Percentiles rank a stretch among this genome's conserved stretches.
Conservation (phyloP, 345 rosid genomes). For the Dovyalis caffra region DNA sequence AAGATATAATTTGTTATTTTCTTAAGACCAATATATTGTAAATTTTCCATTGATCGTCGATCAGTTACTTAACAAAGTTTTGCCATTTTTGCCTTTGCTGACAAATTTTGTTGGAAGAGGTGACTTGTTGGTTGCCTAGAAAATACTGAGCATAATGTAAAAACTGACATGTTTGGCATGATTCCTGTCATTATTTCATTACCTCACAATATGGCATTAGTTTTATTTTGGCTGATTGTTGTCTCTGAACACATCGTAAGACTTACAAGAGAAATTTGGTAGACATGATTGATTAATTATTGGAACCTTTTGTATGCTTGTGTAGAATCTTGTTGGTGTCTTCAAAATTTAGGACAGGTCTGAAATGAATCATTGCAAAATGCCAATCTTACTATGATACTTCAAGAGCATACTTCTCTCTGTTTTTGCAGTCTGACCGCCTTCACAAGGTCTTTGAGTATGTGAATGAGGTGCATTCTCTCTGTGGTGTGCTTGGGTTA, state of each 20-base stretch:
- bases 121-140: neutral
- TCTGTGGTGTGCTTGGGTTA: slow-evolving; percentile 80
- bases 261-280: neutral
- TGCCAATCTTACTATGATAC: neutral
- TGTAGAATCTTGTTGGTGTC: neutral
- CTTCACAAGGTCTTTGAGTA: slow-evolving; percentile 69
- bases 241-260: neutral
- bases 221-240: neutral
- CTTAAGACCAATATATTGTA: too few species aligned
- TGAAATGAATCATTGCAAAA: neutral
- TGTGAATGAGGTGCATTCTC: slow-evolving; percentile 79
- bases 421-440: slow-evolving; percentile 79
- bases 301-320: neutral
- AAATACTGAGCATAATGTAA: neutral
- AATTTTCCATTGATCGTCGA: too few species aligned
- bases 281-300: neutral
- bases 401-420: neutral
- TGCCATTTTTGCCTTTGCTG: neutral
- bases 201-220: neutral
- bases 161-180: neutral
- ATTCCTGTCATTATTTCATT: neutral
- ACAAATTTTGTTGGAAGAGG: neutral
- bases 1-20: too few species aligned
- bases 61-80: too few species aligned
- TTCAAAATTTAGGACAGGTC: neutral